phyloP scores from a whole-genome alignment of 2,329 filamentous ascomycete species.

The Calonectria ilicicola region DNA sequence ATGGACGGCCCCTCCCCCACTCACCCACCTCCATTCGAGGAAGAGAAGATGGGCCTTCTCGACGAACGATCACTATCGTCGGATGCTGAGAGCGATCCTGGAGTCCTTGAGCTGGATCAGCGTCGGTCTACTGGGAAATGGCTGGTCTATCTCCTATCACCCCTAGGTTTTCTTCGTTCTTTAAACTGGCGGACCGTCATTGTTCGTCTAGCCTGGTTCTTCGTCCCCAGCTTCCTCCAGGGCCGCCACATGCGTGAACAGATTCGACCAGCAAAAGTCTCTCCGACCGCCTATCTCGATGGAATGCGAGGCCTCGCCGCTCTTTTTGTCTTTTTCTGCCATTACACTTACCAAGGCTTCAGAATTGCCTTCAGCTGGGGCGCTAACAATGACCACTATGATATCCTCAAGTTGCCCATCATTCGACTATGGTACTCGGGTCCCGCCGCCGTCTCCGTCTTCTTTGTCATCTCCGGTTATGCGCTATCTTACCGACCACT shows the following conservation, averaged over 20 bases:
- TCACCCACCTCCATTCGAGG: conserved; percentile 24
- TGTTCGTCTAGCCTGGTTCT: conserved; percentile 55
- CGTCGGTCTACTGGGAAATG: conserved; percentile 48
- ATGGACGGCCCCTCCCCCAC: conserved; percentile 53
- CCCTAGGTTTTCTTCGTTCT: conserved; percentile 43
- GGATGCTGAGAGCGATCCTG: conserved; percentile 58
- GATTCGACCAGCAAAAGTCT: conserved; percentile 54
- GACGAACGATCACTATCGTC: conserved; percentile 56
- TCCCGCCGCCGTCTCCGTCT: conserved; percentile 68
- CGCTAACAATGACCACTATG: conserved; percentile 55
- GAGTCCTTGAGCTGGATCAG: conserved; percentile 52
- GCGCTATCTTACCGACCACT: conserved; percentile 67
- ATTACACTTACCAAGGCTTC: conserved; percentile 66
- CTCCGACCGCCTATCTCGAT: conserved; percentile 68
- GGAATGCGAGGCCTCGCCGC: conserved; percentile 69
- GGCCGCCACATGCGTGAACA: conserved; percentile 56
- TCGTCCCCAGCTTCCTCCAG: conserved; percentile 67
- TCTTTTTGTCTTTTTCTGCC: conserved; percentile 68
- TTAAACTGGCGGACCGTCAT: conserved; percentile 53
- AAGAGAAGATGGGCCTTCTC: conserved; percentile 60
- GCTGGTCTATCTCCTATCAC: conserved; percentile 46
- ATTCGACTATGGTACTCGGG: conserved; percentile 66
- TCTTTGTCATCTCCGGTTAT: conserved; percentile 73
- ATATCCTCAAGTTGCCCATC: conserved; percentile 65
- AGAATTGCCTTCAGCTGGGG: conserved; percentile 64